Evolutionary conservation across 257 asterid species (phyloP).

Genomic region (Echites panduratus): DNA sequence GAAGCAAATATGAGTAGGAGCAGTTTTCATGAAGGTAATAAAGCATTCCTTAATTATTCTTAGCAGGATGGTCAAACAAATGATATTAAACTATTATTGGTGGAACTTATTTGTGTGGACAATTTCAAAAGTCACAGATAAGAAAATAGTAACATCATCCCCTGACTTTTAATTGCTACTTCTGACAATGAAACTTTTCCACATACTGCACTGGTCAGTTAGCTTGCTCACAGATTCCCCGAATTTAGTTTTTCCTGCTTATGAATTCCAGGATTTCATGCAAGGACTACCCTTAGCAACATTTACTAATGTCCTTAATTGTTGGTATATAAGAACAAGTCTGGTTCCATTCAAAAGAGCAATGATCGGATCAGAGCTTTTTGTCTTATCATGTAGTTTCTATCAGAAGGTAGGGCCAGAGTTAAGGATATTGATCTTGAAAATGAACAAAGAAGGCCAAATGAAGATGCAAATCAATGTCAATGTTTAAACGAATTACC

Average conservation of each 20-base stretch:
- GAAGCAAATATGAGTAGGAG: constrained; percentile 3
- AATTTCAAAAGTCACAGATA: background rate
- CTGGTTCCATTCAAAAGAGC: background rate
- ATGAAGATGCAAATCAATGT: background rate
- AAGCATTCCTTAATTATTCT: background rate
- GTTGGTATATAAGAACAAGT: background rate
- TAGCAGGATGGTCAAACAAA: background rate
- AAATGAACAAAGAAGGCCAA: background rate
- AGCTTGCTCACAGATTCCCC: background rate
- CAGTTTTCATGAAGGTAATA: background rate
- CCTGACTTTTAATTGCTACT: background rate
- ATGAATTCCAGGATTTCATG: background rate
- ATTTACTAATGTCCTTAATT: background rate
- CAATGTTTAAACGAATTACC: background rate
- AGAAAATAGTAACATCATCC: background rate
- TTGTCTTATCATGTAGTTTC: background rate
- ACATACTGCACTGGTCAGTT: background rate
- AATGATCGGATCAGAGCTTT: background rate
- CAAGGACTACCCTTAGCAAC: background rate
- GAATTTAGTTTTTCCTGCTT: background rate
- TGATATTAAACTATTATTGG: background rate
- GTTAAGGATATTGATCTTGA: too few relatives aligned
- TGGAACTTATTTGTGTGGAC: background rate
- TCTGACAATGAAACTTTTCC: background rate
- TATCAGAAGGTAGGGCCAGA: background rate